These are phyloP conservation scores for Syzygium grande DNA, from an alignment of 345 rosid genomes.

Conservation along the genomic window DNA sequence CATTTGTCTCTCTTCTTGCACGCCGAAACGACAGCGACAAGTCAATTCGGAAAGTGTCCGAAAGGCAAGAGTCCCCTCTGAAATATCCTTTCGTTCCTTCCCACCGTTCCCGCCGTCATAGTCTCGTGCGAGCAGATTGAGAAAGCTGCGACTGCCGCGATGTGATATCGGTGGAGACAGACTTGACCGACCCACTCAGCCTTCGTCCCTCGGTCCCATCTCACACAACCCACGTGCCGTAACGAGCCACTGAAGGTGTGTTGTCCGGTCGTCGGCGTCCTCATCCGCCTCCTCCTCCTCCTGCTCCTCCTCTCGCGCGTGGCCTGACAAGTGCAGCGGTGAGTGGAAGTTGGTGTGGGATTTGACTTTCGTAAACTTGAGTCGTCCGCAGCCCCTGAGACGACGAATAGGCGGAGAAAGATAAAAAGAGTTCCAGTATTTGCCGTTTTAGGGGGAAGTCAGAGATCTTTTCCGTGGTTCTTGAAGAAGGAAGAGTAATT, in stretches of 20 bases:
- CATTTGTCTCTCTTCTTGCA: neutral
- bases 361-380: neutral
- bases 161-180: neutral
- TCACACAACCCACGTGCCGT: neutral
- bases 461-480: neutral
- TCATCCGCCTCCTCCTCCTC: neutral
- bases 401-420: neutral
- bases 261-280: neutral
- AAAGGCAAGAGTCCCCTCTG: neutral
- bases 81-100: neutral
- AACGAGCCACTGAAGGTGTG: neutral
- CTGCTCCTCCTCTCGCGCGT: neutral
- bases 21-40: neutral
- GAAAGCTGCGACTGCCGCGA: neutral
- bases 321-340: neutral
- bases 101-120: neutral
- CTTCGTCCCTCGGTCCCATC: neutral
- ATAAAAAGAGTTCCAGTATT: neutral
- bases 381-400: neutral
- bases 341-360: neutral
- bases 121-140: neutral
- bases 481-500: neutral
- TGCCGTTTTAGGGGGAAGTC: neutral
- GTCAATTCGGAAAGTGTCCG: neutral
- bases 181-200: neutral